These are phyloP conservation scores for Citrus glauca DNA, from an alignment of 345 rosid genomes.

Conservation along the genomic window DNA sequence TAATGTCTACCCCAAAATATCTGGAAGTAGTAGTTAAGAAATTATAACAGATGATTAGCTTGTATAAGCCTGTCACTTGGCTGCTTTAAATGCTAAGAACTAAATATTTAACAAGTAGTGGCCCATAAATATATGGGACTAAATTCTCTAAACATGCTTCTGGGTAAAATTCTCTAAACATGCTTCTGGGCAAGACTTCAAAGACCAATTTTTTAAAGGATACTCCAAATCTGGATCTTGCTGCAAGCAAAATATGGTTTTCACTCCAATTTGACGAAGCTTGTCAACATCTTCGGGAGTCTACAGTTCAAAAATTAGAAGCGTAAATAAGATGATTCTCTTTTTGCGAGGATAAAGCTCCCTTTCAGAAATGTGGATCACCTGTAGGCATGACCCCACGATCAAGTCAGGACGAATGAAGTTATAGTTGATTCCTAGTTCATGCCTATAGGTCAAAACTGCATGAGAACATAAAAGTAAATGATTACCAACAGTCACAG, in stretches of 20 bases:
- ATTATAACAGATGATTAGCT: not conserved
- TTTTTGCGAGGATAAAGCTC: not conserved
- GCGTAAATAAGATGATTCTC: not conserved
- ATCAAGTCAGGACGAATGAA: slow-evolving; percentile 84
- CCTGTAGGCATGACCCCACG: slow-evolving; percentile 98
- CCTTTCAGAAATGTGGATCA: slow-evolving; percentile 22
- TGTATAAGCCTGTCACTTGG: not conserved
- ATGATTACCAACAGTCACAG: slow-evolving; percentile 13
- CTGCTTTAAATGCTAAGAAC: not conserved
- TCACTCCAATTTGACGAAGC: slow-evolving; percentile 79
- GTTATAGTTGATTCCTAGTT: slow-evolving; percentile 86
- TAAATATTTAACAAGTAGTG: not conserved
- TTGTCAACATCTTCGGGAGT: slow-evolving; percentile 82
- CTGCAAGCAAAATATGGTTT: slow-evolving; percentile 92
- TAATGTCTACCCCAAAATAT: slow-evolving; percentile 89
- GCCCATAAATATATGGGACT: not conserved
- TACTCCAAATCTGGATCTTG: slow-evolving; percentile 96
- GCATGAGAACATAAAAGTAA: slow-evolving; percentile 29
- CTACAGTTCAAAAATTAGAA: slow-evolving; percentile 31
- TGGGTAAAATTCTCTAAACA: slow-evolving; percentile 7
- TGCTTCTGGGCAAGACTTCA: slow-evolving; percentile 7
- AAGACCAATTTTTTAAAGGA: slow-evolving; percentile 31
- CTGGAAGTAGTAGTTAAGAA: slow-evolving; percentile 55
- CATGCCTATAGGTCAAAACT: slow-evolving; percentile 95
- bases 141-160: not conserved